phyloP scores from a whole-genome alignment of 1,139 yeast genomes.

The Hyphopichia khmerensis region DNA sequence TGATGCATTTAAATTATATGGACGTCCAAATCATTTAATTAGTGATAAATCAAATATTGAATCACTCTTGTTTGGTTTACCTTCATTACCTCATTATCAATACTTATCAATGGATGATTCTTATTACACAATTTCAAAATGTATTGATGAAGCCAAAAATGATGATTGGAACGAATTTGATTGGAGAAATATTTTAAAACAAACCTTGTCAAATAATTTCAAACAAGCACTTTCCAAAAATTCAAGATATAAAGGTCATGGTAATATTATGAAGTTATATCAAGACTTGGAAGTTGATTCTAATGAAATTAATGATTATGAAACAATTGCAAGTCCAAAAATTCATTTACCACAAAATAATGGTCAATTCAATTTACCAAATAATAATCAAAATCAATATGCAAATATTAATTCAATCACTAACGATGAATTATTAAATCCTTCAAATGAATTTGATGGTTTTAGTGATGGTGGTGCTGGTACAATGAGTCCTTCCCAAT shows the following conservation, averaged over 20 bases:
- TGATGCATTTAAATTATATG: constrained; percentile 55
- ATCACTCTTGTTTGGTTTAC: constrained; percentile 54
- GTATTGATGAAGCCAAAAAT: constrained; percentile 25
- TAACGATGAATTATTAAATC: constrained; percentile 4
- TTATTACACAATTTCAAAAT: constrained; percentile 27
- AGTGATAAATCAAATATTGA: constrained; percentile 45
- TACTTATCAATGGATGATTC: constrained; percentile 46
- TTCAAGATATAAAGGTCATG: constrained; percentile 28
- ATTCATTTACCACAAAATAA: constrained; percentile 10
- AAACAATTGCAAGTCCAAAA: constrained; percentile 16
- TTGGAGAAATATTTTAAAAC: constrained; percentile 43
- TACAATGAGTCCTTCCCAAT: constrained; percentile 7
- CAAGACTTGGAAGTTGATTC: constrained; percentile 24
- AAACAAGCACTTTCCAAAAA: neutral
- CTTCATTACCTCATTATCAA: constrained; percentile 55
- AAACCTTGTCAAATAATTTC: constrained; percentile 11
- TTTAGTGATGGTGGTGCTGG: constrained; percentile 15
- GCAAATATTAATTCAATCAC: neutral
- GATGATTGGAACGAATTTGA: constrained; percentile 40
- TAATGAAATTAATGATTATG: constrained; percentile 7
- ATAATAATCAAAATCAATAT: neutral
- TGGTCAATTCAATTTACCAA: neutral
- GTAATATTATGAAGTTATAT: constrained; percentile 33
- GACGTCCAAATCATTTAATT: constrained; percentile 51
- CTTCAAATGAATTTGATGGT: constrained; percentile 9